Percentiles rank a stretch among this genome's conserved stretches.
Conservation (phyloP, 2,329 filamentous ascomycete species). For the Colletotrichum limetticola region DNA sequence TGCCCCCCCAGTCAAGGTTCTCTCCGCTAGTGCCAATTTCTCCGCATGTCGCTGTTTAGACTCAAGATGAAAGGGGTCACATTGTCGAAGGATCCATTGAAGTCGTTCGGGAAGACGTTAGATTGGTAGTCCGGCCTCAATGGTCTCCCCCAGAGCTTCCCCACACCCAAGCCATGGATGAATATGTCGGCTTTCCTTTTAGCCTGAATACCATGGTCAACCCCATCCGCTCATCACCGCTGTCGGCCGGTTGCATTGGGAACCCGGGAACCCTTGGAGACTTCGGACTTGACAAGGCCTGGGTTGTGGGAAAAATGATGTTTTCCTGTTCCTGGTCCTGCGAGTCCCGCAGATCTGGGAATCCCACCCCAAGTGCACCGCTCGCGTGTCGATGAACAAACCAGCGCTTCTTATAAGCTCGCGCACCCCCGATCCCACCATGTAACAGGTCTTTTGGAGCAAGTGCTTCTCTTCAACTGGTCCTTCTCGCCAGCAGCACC, state of each 20-base stretch:
- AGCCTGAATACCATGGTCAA: conserved; percentile 28
- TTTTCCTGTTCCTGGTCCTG: conserved; percentile 9
- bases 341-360: conserved; percentile 12
- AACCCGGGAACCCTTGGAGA: background rate
- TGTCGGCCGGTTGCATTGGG: background rate
- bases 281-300: background rate
- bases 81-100: conserved; percentile 7
- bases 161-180: conserved; percentile 22
- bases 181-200: conserved; percentile 23
- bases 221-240: background rate
- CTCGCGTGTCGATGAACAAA: background rate
- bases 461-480: conserved; percentile 23
- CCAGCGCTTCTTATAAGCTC: conserved; percentile 13
- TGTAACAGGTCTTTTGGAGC: background rate
- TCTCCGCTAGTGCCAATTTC: conserved; percentile 16
- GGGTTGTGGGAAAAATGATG: background rate
- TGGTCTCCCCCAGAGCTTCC: background rate
- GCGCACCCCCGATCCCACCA: background rate
- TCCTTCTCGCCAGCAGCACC: conserved; percentile 1
- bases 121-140: background rate
- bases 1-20: background rate
- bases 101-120: background rate
- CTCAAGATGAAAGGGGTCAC: conserved; percentile 23
- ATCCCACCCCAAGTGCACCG: background rate
- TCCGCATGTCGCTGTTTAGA: conserved; percentile 23